A percentile compares a stretch with the other conserved stretches of the same genome.
Conservation (phyloP, 306 rosid genomes). For the Carpinus viminea region DNA sequence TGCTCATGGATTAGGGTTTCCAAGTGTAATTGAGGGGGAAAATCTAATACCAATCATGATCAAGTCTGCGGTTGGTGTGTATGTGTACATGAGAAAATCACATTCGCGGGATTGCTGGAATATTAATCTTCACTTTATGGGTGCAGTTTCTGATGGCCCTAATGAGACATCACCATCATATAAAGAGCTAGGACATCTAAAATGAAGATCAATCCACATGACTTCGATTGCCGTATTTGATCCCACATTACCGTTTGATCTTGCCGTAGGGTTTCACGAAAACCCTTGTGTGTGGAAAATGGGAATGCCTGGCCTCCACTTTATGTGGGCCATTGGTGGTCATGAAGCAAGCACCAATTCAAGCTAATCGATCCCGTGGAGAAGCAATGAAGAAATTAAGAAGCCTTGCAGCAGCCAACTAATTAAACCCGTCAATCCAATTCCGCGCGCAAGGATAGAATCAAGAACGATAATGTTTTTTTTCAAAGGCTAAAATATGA, state of each 20-base stretch:
- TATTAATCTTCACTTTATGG: slow-evolving; percentile 28
- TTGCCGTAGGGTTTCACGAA: not conserved
- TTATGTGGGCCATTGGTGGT: not conserved
- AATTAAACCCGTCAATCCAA: no score
- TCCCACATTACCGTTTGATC: not conserved
- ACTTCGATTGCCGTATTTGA: not conserved
- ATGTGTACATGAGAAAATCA: slow-evolving; percentile 27
- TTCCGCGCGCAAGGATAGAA: no score
- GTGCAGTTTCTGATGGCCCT: slow-evolving; percentile 6
- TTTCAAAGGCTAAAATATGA: no score
- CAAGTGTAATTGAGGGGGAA: slow-evolving; percentile 24
- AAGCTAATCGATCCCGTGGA: not conserved
- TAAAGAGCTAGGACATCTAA: not conserved
- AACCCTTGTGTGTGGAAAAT: not conserved
- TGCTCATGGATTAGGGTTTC: slow-evolving; percentile 22
- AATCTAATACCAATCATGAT: slow-evolving; percentile 33
- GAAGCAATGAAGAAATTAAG: not conserved
- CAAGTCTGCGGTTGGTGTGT: slow-evolving; percentile 29
- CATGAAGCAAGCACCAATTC: not conserved
- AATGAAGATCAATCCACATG: not conserved
- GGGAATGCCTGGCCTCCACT: not conserved
- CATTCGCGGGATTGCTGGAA: slow-evolving; percentile 3
- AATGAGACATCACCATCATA: not conserved
- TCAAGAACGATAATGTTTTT: no score
- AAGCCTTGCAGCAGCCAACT: not conserved